Base-by-base conservation (phyloP, 306 rosid genomes). In the Rosa lucieae region DNA sequence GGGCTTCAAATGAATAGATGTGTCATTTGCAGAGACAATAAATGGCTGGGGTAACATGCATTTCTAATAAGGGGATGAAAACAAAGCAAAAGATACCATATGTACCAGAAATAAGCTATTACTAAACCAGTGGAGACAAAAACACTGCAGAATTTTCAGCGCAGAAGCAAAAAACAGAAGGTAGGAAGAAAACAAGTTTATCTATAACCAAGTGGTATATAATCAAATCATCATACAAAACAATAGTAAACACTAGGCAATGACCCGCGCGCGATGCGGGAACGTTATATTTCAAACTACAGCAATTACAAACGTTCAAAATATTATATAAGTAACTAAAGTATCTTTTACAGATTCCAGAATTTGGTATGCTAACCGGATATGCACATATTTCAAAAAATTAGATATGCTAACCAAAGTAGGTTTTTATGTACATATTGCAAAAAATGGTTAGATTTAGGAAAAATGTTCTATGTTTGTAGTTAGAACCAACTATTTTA, bases 91-190 rank as follows among this genome's bases (percentile, higher is more conserved):
- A 35, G 72, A 71, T 5, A 72, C 81, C 77, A 79, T 10, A 55
- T 13, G 75, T 53, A 29, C 69, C 80, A 78, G 65, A 79, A 73
- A 53, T 13, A 79, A 69, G 85, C 67, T 79, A 66, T 48, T 29
- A 70, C 49, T 67, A 62, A 2, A 68, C 68, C 72, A 42, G 46
- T 72, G 70, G 62, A 72, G 59, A 69, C 85, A 76, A 74, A 81
- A 43, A 51, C 76, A 68, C 40, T 42, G 63, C 67, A 80, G 70
- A 67, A 62, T n/a, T 53, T 65, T 77, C 74, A 70, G 76, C 23
- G 59, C 72, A 71, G 75, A 67, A 55, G 79, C 47, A 56, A 77
- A 77, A 32, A 56, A 23, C 51, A 47, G 39, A 62, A 44, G 12
- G 47, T 11, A 39, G 48, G 49, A 69, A 80, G 81, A 84, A 58